Conservation (phyloP, 257 asterid species). For the Solanum ossicruentum region DNA sequence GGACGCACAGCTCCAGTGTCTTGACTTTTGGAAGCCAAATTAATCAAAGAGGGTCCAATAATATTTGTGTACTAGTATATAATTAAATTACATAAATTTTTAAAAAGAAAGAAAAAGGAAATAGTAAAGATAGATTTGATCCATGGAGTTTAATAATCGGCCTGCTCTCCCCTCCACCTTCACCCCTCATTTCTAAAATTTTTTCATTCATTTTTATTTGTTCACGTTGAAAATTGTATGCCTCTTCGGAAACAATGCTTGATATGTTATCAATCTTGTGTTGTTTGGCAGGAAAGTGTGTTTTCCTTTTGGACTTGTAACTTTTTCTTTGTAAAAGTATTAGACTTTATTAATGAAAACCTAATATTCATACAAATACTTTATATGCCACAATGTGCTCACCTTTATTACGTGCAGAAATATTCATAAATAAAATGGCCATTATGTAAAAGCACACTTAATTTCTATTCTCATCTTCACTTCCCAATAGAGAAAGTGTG, state of each 20-base stretch:
- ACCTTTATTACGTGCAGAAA: not conserved
- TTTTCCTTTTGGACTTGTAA: conserved; percentile 1
- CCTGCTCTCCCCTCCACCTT: not conserved
- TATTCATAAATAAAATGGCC: not conserved
- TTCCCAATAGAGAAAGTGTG: not conserved
- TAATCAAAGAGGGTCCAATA: not conserved
- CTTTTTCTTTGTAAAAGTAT: not conserved
- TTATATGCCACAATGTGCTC: conserved; percentile 1
- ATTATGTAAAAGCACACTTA: not conserved
- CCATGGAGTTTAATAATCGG: conserved; percentile 21
- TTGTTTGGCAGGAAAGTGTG: not conserved
- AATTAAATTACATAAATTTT: not conserved
- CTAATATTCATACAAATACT: conserved; percentile 4
- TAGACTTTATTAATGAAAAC: conserved; percentile 2
- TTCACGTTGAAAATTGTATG: too few relatives aligned
- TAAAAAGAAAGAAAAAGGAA: not conserved
- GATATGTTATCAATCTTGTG: too few relatives aligned
- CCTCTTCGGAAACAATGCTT: too few relatives aligned
- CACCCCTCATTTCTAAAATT: not conserved
- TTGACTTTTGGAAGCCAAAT: not conserved
- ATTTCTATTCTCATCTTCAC: not conserved
- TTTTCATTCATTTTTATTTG: too few relatives aligned
- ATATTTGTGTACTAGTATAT: not conserved
- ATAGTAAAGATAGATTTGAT: not conserved
- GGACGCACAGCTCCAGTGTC: not conserved